These are phyloP conservation scores for Volvox africanus DNA, from an alignment of 139 green algal species.

Conservation along the genomic window DNA sequence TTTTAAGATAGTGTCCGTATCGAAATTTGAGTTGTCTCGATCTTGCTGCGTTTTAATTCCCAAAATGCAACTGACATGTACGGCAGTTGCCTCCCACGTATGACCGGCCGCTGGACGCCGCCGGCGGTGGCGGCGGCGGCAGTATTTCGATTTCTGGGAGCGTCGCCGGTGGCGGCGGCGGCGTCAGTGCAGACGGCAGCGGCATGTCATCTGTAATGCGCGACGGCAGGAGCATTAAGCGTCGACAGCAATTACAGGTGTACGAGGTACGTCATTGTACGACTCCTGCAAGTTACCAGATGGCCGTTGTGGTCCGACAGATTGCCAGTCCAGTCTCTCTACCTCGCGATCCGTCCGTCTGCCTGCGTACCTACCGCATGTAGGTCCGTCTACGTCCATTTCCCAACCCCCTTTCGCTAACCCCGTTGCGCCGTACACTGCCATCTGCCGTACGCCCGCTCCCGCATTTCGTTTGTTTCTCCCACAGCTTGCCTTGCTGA, in stretches of 20 bases:
- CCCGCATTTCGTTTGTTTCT: no score
- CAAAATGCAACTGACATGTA: no score
- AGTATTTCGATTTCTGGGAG: not conserved
- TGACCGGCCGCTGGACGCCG: not conserved
- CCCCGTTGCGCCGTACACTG: not conserved
- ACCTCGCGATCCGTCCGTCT: not conserved
- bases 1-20: no score
- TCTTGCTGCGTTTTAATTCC: no score
- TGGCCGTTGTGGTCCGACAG: no score
- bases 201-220: no score
- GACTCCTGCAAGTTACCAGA: no score
- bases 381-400: no score
- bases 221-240: not conserved
- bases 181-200: not conserved
- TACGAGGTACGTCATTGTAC: slow-evolving; percentile 34
- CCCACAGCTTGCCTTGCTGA: slow-evolving; percentile 38
- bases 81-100: not conserved
- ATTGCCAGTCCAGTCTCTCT: no score
- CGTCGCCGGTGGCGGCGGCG: not conserved
- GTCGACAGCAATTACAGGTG: slow-evolving; percentile 2
- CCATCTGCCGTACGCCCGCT: no score
- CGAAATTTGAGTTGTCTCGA: no score
- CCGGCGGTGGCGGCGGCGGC: not conserved
- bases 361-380: not conserved
- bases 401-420: not conserved